phyloP scores from a whole-genome alignment of 129 eudicot genomes.

The Escallonia herrerae region DNA sequence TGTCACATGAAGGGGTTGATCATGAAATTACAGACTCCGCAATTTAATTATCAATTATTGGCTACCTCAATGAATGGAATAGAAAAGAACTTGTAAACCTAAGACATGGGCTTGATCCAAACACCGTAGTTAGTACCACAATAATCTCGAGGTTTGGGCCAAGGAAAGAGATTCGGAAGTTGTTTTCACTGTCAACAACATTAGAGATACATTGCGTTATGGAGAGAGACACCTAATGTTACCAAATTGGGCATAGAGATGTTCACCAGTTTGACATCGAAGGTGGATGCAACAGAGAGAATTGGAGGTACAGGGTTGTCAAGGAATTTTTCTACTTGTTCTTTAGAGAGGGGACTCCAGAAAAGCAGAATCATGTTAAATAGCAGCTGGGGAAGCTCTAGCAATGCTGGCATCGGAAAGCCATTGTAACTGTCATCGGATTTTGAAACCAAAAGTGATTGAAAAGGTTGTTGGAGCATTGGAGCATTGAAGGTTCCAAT shows the following conservation, averaged over 20 bases:
- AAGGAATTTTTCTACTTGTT: conserved; percentile 64
- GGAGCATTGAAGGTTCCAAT: conserved; percentile 34
- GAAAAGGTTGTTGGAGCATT: conserved; percentile 46
- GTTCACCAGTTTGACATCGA: conserved; percentile 61
- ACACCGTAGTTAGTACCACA: no score
- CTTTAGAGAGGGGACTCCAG: conserved; percentile 34
- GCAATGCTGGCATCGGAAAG: conserved; percentile 81
- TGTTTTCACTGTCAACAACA: conserved; percentile 70
- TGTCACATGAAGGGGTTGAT: no score
- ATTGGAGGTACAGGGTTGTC: conserved; percentile 50
- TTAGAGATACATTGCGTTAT: conserved; percentile 64
- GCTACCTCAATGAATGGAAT: no score
- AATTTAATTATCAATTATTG: no score
- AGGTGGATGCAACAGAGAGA: conserved; percentile 74
- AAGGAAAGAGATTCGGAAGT: conserved; percentile 73
- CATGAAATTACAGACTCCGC: no score
- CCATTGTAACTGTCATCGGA: conserved; percentile 38
- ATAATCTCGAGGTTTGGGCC: no score
- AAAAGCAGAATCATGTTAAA: conserved; percentile 40
- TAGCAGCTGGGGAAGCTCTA: conserved; percentile 86
- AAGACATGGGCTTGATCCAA: no score
- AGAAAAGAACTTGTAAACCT: no score
- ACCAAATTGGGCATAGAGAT: conserved; percentile 74
- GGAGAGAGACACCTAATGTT: conserved; percentile 21
- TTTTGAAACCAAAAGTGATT: conserved; percentile 31